Percentiles rank a stretch among this genome's conserved stretches.
phyloP scores from a whole-genome alignment of 2,329 filamentous ascomycete genomes.

The Acephala macrosclerotiorum region DNA sequence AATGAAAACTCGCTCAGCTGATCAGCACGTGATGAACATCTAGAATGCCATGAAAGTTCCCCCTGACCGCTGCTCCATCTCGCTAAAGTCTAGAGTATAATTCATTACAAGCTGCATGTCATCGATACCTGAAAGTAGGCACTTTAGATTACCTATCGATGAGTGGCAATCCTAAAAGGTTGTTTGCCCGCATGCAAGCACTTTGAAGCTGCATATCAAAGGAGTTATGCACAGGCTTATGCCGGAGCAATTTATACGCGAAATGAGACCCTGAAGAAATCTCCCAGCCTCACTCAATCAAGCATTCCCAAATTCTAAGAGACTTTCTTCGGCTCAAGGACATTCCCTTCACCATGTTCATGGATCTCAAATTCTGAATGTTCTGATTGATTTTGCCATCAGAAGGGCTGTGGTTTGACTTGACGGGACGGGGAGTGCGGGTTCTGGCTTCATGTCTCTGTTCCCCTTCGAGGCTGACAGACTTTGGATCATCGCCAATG shows the following conservation, averaged over 20 bases:
- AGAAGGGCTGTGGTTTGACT: neutral
- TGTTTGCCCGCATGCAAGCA: conserved; percentile 5
- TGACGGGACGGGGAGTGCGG: conserved; percentile 8
- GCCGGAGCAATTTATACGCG: conserved; percentile 16
- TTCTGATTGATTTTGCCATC: neutral
- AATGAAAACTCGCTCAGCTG: neutral
- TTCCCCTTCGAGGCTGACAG: conserved; percentile 9
- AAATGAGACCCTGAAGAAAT: conserved; percentile 16
- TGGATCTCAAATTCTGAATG: neutral
- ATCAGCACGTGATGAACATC: neutral
- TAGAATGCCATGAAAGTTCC: neutral
- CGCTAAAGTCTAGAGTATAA: too few species aligned
- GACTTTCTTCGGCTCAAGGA: neutral
- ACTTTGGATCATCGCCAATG: conserved; percentile 10
- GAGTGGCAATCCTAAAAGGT: neutral
- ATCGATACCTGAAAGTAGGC: neutral
- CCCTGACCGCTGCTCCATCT: neutral
- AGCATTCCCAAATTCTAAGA: conserved; percentile 3
- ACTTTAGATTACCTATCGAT: neutral
- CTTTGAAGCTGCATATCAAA: neutral
- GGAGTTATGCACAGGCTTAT: neutral
- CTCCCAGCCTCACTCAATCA: conserved; percentile 15
- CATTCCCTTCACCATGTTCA: neutral
- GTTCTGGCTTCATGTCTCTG: conserved; percentile 3
- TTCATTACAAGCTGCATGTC: too few species aligned